A percentile compares a stretch with the other conserved stretches of the same genome.
phyloP scores from a whole-genome alignment of 2,329 filamentous ascomycete species.

The Exophiala phaeomuriformis region DNA sequence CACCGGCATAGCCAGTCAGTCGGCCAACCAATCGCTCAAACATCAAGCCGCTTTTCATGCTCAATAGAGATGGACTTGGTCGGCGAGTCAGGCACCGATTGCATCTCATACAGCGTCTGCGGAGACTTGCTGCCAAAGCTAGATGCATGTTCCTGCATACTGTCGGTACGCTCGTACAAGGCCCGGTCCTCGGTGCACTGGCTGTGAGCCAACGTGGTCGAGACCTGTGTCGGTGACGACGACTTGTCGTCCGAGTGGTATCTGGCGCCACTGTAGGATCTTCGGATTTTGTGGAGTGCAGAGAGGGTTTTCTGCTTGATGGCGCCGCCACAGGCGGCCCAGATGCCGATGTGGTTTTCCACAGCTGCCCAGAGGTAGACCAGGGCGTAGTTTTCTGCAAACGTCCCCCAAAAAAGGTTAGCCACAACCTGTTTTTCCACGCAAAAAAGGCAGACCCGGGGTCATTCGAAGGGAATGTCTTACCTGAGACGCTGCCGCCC shows the following conservation, averaged over 20 bases:
- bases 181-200: constrained; percentile 14
- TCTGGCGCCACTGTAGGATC: constrained; percentile 9
- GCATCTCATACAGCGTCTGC: background rate
- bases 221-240: background rate
- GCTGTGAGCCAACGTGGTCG: background rate
- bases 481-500: constrained; percentile 14
- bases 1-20: too few species aligned
- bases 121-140: background rate
- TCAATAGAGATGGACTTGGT: background rate
- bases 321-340: constrained; percentile 19
- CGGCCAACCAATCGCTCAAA: background rate
- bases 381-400: constrained; percentile 19
- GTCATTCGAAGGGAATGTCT: background rate
- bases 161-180: constrained; percentile 7
- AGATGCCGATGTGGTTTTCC: constrained; percentile 23
- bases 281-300: constrained; percentile 6
- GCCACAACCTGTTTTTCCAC: background rate
- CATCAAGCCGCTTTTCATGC: background rate
- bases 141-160: background rate
- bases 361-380: constrained; percentile 18
- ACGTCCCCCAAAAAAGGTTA: background rate
- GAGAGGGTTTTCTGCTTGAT: constrained; percentile 16
- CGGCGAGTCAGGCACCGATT: background rate
- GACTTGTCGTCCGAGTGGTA: constrained; percentile 5
- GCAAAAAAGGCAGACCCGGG: background rate